A percentile compares a stretch with the other conserved stretches of the same genome.
These are phyloP conservation scores for Backusella psychrophila DNA, from an alignment of 192 early-diverging fungal genomes.

Conservation along the genomic window DNA sequence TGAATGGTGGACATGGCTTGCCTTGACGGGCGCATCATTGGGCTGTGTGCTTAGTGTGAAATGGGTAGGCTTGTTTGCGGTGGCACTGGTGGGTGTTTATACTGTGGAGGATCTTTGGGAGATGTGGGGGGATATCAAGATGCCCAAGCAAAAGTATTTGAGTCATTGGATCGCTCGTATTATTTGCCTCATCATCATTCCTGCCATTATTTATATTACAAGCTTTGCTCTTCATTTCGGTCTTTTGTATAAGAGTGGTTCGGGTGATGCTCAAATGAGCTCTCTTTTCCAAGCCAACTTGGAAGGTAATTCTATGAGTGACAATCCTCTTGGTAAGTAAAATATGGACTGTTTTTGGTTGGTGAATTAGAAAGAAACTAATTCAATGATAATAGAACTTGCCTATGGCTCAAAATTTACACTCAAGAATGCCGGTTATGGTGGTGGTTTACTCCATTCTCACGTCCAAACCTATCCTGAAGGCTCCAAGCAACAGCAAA, in stretches of 20 bases:
- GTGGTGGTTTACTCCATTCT: constrained; percentile 93
- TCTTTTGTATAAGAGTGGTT: constrained; percentile 77
- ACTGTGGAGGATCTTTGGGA: constrained; percentile 94
- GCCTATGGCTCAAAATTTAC: constrained; percentile 87
- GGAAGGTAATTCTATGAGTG: constrained; percentile 72
- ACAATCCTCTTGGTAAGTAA: constrained; percentile 75
- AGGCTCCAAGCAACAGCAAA: constrained; percentile 94
- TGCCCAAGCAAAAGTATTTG: constrained; percentile 66
- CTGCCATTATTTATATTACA: constrained; percentile 79
- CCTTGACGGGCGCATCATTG: constrained; percentile 82
- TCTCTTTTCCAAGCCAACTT: constrained; percentile 93
- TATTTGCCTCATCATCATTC: constrained; percentile 77
- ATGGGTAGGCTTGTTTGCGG: constrained; percentile 95
- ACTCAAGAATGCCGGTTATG: constrained; percentile 79
- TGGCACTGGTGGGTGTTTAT: constrained; percentile 89
- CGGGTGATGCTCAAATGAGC: constrained; percentile 97
- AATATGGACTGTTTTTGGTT: not conserved
- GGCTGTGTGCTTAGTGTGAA: constrained; percentile 76
- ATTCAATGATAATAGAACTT: constrained; percentile 53
- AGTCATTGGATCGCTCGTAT: constrained; percentile 87
- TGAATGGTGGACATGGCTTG: constrained; percentile 89
- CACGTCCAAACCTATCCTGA: constrained; percentile 83
- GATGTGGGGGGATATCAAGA: constrained; percentile 71
- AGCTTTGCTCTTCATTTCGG: constrained; percentile 90
- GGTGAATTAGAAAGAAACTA: not conserved